Conservation (phyloP, 306 rosid genomes). For the Clitoria ternatea region DNA sequence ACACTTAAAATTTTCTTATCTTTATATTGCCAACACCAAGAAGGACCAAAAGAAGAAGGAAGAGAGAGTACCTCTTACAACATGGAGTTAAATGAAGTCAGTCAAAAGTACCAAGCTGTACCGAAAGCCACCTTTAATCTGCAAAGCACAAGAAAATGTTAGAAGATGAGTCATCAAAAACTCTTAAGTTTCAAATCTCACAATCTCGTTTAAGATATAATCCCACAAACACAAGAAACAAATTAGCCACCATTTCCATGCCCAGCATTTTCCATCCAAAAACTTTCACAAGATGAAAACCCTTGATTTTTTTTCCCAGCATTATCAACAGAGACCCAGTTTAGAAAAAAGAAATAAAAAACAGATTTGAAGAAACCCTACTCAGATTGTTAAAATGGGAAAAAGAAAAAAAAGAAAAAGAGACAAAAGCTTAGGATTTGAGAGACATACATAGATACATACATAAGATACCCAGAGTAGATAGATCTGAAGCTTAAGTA, state of each 20-base stretch:
- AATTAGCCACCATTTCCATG: not conserved
- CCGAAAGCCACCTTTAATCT: constrained; percentile 34
- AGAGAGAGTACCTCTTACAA: constrained; percentile 29
- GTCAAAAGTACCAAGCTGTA: constrained; percentile 30
- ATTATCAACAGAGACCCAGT: constrained; percentile 20
- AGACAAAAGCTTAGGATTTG: not conserved
- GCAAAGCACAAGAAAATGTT: constrained; percentile 22
- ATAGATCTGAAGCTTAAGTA: constrained; percentile 46
- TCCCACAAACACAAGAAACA: not conserved
- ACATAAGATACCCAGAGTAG: constrained; percentile 22
- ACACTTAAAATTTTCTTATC: not conserved
- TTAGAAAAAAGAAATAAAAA: not conserved
- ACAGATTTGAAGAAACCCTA: constrained; percentile 24
- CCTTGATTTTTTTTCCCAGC: not conserved
- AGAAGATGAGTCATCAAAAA: constrained; percentile 9
- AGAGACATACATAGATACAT: too few relatives aligned
- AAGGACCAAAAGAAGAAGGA: constrained; percentile 6
- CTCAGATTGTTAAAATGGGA: not conserved
- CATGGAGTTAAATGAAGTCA: constrained; percentile 17
- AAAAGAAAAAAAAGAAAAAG: not conserved
- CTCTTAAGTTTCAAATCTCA: not conserved
- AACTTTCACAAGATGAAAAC: not conserved
- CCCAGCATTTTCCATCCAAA: not conserved
- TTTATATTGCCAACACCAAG: not conserved
- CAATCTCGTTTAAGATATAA: constrained; percentile 9